These are phyloP conservation scores for Cubamyces lactineus DNA, from an alignment of 768 basidiomycete genomes.

Conservation along the genomic window DNA sequence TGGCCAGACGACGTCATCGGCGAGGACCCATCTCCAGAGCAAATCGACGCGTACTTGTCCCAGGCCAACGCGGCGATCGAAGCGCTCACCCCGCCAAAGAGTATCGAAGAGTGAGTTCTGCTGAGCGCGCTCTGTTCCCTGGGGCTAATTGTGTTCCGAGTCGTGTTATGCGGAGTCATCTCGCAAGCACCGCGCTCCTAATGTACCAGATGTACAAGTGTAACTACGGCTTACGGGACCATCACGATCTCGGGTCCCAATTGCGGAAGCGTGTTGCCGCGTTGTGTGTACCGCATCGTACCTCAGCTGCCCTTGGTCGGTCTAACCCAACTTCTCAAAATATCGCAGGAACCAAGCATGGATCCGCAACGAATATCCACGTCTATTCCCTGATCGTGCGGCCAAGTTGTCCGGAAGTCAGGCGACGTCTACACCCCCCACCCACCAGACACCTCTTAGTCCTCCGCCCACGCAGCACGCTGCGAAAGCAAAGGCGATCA, in stretches of 20 bases:
- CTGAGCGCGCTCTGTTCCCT: neutral
- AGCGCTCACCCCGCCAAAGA: neutral
- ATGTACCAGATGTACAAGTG: conserved; percentile 3
- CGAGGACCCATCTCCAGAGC: neutral
- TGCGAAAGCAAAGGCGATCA: no score
- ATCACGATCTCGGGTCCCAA: neutral
- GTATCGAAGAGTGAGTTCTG: neutral
- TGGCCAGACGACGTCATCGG: neutral
- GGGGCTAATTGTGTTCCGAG: neutral
- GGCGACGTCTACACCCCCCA: no score
- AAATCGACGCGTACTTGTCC: conserved; percentile 1
- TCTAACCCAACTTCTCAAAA: no score
- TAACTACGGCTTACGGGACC: neutral
- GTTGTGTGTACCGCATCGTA: neutral
- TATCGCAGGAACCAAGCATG: no score
- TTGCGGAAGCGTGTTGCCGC: neutral
- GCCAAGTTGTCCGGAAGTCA: no score
- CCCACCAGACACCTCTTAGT: no score
- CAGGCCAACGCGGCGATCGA: conserved; percentile 5
- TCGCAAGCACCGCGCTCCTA: neutral
- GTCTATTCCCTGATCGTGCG: no score
- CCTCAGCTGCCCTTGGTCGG: no score
- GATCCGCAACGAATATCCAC: no score
- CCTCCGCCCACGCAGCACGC: no score
- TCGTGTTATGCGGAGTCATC: neutral